Evolutionary conservation across 306 rosid species (phyloP).

Genomic region (Acacia crassicarpa): DNA sequence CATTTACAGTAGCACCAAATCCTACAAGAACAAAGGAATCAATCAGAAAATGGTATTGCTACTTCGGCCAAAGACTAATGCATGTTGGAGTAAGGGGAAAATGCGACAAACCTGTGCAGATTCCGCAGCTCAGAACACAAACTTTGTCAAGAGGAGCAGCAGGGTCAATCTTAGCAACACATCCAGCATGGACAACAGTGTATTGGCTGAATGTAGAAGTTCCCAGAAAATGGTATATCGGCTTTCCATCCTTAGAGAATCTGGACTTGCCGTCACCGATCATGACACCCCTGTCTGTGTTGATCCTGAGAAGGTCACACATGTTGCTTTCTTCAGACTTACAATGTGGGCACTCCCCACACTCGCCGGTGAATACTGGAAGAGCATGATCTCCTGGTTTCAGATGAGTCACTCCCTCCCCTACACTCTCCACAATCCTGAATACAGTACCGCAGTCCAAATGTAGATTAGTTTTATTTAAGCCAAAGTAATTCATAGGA

Average conservation of each 20-base stretch:
- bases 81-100: not conserved
- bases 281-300: conserved; percentile 63
- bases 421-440: conserved; percentile 55
- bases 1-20: conserved; percentile 65
- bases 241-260: conserved; percentile 59
- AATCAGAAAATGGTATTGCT: not conserved
- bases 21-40: conserved; percentile 33
- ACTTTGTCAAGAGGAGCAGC: conserved; percentile 73
- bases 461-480: not conserved
- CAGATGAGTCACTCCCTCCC: conserved; percentile 63
- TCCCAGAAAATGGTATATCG: conserved; percentile 62
- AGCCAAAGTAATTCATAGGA: not conserved
- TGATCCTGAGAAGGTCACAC: conserved; percentile 68
- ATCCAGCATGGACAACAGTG: conserved; percentile 60
- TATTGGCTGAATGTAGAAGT: conserved; percentile 74
- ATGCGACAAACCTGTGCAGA: conserved; percentile 52
- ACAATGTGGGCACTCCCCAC: conserved; percentile 59
- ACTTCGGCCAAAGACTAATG: not conserved
- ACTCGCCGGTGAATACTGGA: conserved; percentile 66
- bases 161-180: conserved; percentile 60
- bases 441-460: not conserved
- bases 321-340: conserved; percentile 68
- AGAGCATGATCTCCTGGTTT: conserved; percentile 66
- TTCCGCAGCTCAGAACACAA: conserved; percentile 66
- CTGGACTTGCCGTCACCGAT: conserved; percentile 47